phyloP scores from a whole-genome alignment of 495 filamentous ascomycete genomes.

The Trichoderma orchidacearum region DNA sequence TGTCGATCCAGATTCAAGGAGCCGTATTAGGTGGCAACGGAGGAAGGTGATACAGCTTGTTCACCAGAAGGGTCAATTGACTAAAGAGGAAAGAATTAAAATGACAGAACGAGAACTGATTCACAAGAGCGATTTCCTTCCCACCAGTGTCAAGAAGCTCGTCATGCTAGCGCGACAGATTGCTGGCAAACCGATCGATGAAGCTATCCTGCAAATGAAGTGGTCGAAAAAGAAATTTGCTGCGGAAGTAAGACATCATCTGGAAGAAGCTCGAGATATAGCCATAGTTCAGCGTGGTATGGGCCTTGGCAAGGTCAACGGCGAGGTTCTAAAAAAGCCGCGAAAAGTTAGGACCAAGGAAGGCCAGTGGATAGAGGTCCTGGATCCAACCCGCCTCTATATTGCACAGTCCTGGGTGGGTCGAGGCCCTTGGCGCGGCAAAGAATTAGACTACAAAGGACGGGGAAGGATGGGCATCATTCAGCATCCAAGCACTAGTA shows the following conservation, averaged over 20 bases:
- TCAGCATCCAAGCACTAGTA: slow-evolving; percentile 56
- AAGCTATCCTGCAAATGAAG: slow-evolving; percentile 89
- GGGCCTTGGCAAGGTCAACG: slow-evolving; percentile 48
- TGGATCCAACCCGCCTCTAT: slow-evolving; percentile 65
- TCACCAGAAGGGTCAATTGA: slow-evolving; percentile 43
- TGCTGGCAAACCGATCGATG: slow-evolving; percentile 76
- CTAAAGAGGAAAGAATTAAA: slow-evolving; percentile 45
- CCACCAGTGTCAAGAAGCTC: slow-evolving; percentile 83
- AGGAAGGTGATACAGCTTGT: slow-evolving; percentile 69
- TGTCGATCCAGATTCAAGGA: slow-evolving; percentile 51
- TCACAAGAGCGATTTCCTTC: slow-evolving; percentile 49
- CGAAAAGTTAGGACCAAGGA: slow-evolving; percentile 38
- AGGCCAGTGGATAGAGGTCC: slow-evolving; percentile 45
- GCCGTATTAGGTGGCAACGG: slow-evolving; percentile 58
- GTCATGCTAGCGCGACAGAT: slow-evolving; percentile 74
- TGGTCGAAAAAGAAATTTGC: slow-evolving; percentile 92
- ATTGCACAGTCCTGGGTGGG: slow-evolving; percentile 86
- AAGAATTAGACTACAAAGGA: slow-evolving; percentile 48
- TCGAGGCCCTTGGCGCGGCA: slow-evolving; percentile 44
- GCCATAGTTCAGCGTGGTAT: slow-evolving; percentile 71
- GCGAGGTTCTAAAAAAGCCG: slow-evolving; percentile 10
- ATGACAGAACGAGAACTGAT: slow-evolving; percentile 59
- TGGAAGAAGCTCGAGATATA: slow-evolving; percentile 61
- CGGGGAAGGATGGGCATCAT: slow-evolving; percentile 49
- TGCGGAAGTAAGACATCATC: slow-evolving; percentile 59